Conservation (phyloP, 2,329 filamentous ascomycete genomes). For the Colletotrichum sublineola region DNA sequence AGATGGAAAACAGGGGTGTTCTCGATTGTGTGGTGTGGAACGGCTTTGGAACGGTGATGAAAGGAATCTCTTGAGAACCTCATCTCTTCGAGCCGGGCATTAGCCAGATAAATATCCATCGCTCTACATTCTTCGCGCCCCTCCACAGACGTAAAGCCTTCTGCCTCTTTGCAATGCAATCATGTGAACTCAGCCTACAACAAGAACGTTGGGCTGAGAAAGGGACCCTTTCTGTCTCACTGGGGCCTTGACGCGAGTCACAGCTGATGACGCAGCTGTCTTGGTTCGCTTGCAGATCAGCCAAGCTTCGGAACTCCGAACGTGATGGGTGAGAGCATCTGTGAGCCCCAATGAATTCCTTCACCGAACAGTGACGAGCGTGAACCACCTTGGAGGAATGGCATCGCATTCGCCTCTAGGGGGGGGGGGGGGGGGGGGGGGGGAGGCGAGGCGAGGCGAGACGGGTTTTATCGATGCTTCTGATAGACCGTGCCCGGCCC, state of each 20-base stretch:
- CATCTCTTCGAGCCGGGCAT: too few species aligned
- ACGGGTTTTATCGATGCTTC: constrained; percentile 1
- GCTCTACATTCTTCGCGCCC: neutral
- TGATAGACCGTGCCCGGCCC: neutral
- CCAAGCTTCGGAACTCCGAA: constrained; percentile 15
- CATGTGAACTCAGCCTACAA: neutral
- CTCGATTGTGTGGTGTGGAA: too few species aligned
- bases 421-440: too few species aligned
- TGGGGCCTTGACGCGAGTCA: neutral
- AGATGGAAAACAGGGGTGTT: neutral
- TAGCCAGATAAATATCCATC: neutral
- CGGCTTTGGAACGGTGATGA: neutral
- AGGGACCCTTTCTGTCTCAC: neutral
- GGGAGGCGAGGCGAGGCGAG: neutral
- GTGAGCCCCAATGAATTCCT: neutral
- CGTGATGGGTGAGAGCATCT: neutral
- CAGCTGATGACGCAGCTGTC: constrained; percentile 12
- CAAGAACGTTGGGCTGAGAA: neutral
- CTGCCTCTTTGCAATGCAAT: neutral
- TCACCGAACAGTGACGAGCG: neutral
- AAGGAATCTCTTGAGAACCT: too few species aligned
- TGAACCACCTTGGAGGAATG: neutral
- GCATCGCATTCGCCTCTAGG: neutral
- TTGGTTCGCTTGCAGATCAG: constrained; percentile 9
- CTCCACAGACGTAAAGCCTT: neutral